Percentiles rank a stretch among this genome's conserved stretches.
Evolutionary conservation across 1,284 basidiomycete genomes (phyloP).

Genomic region (Marasmius tenuissimus): DNA sequence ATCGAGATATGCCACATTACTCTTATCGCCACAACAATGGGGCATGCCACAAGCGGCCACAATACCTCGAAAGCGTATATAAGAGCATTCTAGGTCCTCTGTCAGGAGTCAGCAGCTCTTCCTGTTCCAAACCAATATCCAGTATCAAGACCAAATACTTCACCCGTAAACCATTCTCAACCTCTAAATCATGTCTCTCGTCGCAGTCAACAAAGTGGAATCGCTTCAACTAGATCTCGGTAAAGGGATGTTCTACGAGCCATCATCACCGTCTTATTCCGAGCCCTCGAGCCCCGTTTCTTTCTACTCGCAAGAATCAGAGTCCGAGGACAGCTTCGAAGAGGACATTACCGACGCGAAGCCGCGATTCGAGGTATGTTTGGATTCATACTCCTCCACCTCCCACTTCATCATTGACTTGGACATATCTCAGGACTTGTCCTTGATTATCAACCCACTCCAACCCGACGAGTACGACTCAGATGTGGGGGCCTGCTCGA

Average conservation of each 20-base stretch:
- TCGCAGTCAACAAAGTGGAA: background rate
- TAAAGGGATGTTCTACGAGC: background rate
- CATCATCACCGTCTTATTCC: background rate
- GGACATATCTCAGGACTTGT: background rate
- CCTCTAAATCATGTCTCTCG: background rate
- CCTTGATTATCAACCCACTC: too few relatives aligned
- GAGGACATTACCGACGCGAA: background rate
- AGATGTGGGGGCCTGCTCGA: background rate
- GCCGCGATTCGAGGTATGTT: background rate
- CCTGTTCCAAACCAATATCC: background rate
- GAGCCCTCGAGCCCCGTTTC: background rate
- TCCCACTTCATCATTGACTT: background rate
- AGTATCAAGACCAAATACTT: background rate
- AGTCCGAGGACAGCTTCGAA: background rate
- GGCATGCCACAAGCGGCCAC: too few relatives aligned
- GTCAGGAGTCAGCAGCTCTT: background rate
- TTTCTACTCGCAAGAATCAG: background rate
- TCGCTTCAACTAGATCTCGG: background rate
- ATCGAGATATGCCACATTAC: background rate
- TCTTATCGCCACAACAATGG: background rate
- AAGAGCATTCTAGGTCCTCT: background rate
- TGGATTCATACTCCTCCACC: background rate
- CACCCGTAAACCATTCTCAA: background rate
- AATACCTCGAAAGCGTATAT: background rate
- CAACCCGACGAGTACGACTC: too few relatives aligned